Percentiles rank a stretch among this genome's conserved stretches.
These are phyloP conservation scores for Pseudogymnoascus destructans DNA, from an alignment of 2,329 filamentous ascomycete genomes.

Conservation along the genomic window DNA sequence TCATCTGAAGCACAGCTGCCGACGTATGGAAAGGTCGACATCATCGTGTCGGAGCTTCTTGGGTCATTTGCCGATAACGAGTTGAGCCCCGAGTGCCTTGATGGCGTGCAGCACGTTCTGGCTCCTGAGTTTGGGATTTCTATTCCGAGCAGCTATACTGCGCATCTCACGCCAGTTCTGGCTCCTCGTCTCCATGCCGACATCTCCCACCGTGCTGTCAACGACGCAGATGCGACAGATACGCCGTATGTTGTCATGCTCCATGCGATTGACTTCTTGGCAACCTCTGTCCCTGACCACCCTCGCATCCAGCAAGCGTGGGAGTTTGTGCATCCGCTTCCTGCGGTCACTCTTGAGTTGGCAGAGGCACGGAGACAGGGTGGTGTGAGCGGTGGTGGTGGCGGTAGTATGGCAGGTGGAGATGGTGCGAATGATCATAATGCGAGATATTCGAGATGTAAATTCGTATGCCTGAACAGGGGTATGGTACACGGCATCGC, in stretches of 20 bases:
- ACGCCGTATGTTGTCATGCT: slow-evolving; percentile 93
- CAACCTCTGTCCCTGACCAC: slow-evolving; percentile 45
- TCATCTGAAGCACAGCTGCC: slow-evolving; percentile 31
- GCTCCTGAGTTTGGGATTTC: slow-evolving; percentile 69
- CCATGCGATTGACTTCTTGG: slow-evolving; percentile 77
- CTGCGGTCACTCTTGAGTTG: slow-evolving; percentile 40
- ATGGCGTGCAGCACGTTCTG: slow-evolving; percentile 89
- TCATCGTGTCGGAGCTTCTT: slow-evolving; percentile 84
- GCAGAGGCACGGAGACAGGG: slow-evolving; percentile 46
- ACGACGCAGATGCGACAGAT: slow-evolving; percentile 63
- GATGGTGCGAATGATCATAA: slow-evolving; percentile 88
- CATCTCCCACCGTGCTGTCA: slow-evolving; percentile 46
- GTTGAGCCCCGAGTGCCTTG: slow-evolving; percentile 87
- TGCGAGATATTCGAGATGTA: slow-evolving; percentile 61
- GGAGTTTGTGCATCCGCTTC: slow-evolving; percentile 70
- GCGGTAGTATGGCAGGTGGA: slow-evolving; percentile 59
- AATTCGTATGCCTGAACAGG: slow-evolving; percentile 63
- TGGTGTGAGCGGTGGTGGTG: slow-evolving; percentile 52
- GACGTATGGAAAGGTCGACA: slow-evolving; percentile 62
- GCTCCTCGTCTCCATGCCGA: slow-evolving; percentile 78
- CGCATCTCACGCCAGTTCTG: slow-evolving; percentile 82
- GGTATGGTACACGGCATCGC: slow-evolving; percentile 84
- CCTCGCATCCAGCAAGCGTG: slow-evolving; percentile 62
- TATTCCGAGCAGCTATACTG: slow-evolving; percentile 86
- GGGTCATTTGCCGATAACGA: slow-evolving; percentile 97